Conservation (phyloP, 305 asterid species). For the Stenogyne calaminthoides region DNA sequence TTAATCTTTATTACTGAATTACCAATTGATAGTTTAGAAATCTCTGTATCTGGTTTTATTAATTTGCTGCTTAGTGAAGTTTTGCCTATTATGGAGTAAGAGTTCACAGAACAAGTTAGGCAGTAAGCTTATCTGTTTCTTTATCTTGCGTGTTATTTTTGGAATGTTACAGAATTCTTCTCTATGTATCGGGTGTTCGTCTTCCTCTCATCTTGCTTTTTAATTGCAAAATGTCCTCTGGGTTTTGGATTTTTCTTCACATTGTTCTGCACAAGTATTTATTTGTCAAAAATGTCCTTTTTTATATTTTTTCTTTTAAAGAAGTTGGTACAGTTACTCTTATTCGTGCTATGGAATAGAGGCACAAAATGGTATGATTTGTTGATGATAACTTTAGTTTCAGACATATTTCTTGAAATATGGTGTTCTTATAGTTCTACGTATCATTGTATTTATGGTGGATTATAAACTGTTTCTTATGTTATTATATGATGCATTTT, state of each 20-base stretch:
- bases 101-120: constrained; percentile 12
- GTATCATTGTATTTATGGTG: too few relatives aligned
- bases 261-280: constrained; percentile 1
- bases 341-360: not conserved
- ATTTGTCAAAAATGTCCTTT: not conserved
- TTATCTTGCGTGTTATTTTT: constrained; percentile 7
- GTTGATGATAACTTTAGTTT: constrained; percentile 10
- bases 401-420: constrained; percentile 1
- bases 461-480: too few relatives aligned
- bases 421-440: constrained; percentile 5
- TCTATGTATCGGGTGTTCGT: constrained; percentile 10
- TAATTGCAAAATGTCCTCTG: not conserved
- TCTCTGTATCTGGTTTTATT: constrained; percentile 18
- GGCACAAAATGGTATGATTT: not conserved
- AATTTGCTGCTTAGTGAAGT: constrained; percentile 5
- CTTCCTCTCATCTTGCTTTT: constrained; percentile 18
- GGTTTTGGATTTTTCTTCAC: not conserved
- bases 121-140: constrained; percentile 6
- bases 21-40: constrained; percentile 28
- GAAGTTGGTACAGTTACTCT: constrained; percentile 7
- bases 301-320: not conserved
- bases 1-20: constrained; percentile 27
- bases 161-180: constrained; percentile 5
- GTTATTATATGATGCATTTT: not conserved
- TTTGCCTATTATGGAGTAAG: constrained; percentile 3